Base-by-base conservation (phyloP, 371 early-diverging fungal genomes). In the Apophysomyces sp. region DNA sequence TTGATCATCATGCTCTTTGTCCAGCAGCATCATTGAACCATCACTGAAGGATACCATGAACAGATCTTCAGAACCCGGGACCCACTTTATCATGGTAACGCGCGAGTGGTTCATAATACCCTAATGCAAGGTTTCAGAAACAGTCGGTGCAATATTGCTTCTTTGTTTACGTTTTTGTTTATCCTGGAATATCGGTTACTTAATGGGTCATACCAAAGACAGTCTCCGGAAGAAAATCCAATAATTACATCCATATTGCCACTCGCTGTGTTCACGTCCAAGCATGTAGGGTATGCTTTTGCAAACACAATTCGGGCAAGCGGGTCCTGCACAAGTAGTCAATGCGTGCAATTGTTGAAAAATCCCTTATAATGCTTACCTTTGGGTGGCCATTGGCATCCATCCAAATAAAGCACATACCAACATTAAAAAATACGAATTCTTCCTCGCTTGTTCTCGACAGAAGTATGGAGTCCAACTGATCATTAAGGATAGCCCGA, bases 31-130 rank as follows among this genome's bases (percentile, higher is more conserved):
- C 5, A 94, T 78, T 13, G 83, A 77, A 4, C 93, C 94, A 71
- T 91, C 89, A 1, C 84, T 85, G 49, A 87, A 92, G 0, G 94
- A 82, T 0, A 84, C 96, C 70, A 95, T 81, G 68, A 97, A 96
- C 67, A 86, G 72, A 15, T 78, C 87, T 55, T 94, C 94, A 0
- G 94, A 93, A 3, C 89, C 92, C 1, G 97, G 97, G 55, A 97
- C 71, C 98, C 98, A 98, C 72, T 86, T 86, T 13, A 96, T 83
- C 76, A 83, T 85, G 0, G 88, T 89, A 8, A 92, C 95, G 6
- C 83, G 73, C 1, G 82, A 71, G 44, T 73, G 73, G 55, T 91
- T 87, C 65, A 92, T 84, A 37, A 82, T 67, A 5, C 91, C 90
- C 82, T 91, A 65, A 44, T 21, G 49, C 26, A 49, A 18, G 6